Conservation (phyloP, 331 rosid species). For the Ulmus americana region DNA sequence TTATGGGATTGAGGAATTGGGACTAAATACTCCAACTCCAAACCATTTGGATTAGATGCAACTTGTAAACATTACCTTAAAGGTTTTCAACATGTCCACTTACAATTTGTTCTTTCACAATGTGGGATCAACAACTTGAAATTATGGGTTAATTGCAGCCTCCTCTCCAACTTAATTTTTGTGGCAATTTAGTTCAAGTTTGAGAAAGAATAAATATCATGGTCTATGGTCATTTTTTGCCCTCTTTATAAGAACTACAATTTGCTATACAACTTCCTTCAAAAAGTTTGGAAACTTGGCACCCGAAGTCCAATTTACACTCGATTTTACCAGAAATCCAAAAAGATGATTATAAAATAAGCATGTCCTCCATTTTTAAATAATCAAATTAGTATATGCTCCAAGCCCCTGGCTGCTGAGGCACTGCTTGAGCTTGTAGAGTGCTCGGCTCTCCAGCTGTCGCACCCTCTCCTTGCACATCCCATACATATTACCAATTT, state of each 20-base stretch:
- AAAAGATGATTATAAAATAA: constrained; percentile 3
- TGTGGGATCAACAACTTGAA: no score
- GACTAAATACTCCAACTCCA: no score
- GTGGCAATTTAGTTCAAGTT: no score
- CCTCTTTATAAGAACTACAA: constrained; percentile 2
- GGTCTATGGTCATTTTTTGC: background rate
- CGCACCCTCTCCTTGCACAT: constrained; percentile 75
- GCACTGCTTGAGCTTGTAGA: constrained; percentile 65
- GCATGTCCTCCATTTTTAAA: constrained; percentile 31
- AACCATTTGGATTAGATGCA: no score
- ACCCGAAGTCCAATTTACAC: constrained; percentile 19
- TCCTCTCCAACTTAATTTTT: no score
- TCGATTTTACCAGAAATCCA: constrained; percentile 19
- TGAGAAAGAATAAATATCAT: no score
- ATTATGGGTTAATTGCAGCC: no score
- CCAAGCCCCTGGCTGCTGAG: constrained; percentile 57
- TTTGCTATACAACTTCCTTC: constrained; percentile 25
- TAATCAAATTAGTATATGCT: constrained; percentile 57
- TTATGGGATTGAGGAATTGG: no score
- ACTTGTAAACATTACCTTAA: no score
- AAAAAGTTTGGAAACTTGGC: constrained; percentile 12
- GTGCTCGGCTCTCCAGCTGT: constrained; percentile 64
- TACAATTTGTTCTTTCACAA: no score
- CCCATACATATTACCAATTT: constrained; percentile 59
- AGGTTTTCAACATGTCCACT: no score